Evolutionary conservation across 345 rosid species (phyloP), one percentile per base, ranked within the genome.

Genomic region (Eucalyptus pauciflora): DNA sequence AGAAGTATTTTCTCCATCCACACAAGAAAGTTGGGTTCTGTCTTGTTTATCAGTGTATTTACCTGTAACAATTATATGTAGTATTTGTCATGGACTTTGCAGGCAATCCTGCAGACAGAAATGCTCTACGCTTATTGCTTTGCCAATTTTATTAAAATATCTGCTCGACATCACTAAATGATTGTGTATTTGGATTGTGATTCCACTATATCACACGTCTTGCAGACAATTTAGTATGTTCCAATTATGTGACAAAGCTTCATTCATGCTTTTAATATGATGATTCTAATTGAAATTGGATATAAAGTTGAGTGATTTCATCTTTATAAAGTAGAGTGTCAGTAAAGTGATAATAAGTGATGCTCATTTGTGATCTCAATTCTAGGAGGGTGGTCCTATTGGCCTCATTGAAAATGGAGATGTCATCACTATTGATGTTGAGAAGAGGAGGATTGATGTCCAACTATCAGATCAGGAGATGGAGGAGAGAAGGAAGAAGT

Each of bases 361-460:
- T 88, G 25, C 41, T 1, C 45, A 88, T 48, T 29, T 88, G 52
- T 13, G 24, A 54, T 67, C 48, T 79, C 46, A 83, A 87, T 86
- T 92, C 31, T 93, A 98, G 99, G 99, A 98, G 86, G 99, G 98
- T 86, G 99, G 99, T 89, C 99, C 99, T 5, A 98, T 98, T 16
- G 99, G 97, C 92, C 94, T 98, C 52, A 88, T 98, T 62, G 87
- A 95, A 91, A 92, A 95, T 12, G 99, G 99, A 87, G 99, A 97
- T 91, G 86, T 93, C 88, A 95, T 98, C 90, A 94, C 89, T 71
- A 89, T 98, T 29, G 97, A 98, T 92, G 96, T 98, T 83, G 91
- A 91, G 89, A 95, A 95, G 91, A 94, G 92, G 89, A 92, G 95
- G 91, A 96, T 98, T 88, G 98, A 98, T 89, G 96, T 95, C 86